Evolutionary conservation across 495 filamentous ascomycete species (phyloP).

Genomic region (Penicillium verhagenii): DNA sequence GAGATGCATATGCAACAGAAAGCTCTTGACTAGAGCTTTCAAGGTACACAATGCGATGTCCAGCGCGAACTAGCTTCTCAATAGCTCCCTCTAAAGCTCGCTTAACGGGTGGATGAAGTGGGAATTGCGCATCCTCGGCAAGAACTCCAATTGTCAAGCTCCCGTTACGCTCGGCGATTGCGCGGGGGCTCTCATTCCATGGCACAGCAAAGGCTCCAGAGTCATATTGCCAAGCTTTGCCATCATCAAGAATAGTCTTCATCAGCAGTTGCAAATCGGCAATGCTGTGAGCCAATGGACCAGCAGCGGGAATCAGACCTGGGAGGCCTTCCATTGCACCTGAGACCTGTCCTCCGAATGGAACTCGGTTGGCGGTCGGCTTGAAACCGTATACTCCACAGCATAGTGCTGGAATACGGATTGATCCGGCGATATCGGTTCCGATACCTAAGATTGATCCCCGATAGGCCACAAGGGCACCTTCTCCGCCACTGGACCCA

Average conservation of each 20-base stretch:
- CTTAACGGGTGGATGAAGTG: conserved; percentile 54
- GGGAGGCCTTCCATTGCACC: conserved; percentile 15
- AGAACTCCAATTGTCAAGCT: conserved; percentile 50
- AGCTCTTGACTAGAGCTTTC: conserved; percentile 1
- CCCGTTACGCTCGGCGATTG: neutral
- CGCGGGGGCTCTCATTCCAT: conserved; percentile 4
- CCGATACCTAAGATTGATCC: conserved; percentile 39
- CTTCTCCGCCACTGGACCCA: conserved; percentile 44
- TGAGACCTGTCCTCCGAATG: conserved; percentile 32
- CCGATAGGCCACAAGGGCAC: conserved; percentile 36
- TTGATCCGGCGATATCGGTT: conserved; percentile 53
- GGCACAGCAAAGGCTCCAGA: conserved; percentile 12
- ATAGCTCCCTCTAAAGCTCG: conserved; percentile 45
- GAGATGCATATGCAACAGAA: conserved; percentile 17
- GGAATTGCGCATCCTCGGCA: conserved; percentile 47
- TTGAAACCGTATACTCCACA: conserved; percentile 62
- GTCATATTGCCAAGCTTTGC: conserved; percentile 45
- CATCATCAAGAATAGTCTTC: conserved; percentile 46
- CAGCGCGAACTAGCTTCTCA: conserved; percentile 32
- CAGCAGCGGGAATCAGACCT: conserved; percentile 23
- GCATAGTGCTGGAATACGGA: conserved; percentile 59
- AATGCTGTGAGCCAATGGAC: conserved; percentile 58
- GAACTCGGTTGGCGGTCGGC: conserved; percentile 55
- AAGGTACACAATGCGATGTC: conserved; percentile 46
- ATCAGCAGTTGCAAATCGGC: conserved; percentile 58